Conservation (phyloP, 331 rosid species). For the Prunus yedoensis region DNA sequence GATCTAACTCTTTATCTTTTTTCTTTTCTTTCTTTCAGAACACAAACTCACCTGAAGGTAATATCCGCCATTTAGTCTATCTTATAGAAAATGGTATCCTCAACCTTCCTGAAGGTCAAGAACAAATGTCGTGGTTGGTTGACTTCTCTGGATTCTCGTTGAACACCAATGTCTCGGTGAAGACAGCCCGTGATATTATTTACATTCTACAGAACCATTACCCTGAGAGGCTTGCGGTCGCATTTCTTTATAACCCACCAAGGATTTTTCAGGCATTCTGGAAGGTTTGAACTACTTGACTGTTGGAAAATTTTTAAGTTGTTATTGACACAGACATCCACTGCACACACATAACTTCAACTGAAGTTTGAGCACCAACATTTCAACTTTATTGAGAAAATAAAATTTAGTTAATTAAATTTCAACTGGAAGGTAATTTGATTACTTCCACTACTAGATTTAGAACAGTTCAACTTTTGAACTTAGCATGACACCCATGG, state of each 20-base stretch:
- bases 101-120: conserved; percentile 80
- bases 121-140: conserved; percentile 88
- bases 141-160: conserved; percentile 80
- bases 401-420: neutral
- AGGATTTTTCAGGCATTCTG: conserved; percentile 83
- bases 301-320: neutral
- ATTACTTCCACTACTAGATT: neutral
- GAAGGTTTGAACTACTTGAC: conserved; percentile 54
- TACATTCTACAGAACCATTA: conserved; percentile 84
- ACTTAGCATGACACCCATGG: neutral
- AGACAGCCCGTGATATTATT: conserved; percentile 73
- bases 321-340: neutral
- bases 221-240: conserved; percentile 87
- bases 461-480: neutral
- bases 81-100: conserved; percentile 79
- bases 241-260: conserved; percentile 78
- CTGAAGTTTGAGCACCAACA: neutral
- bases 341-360: neutral
- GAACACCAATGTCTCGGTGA: conserved; percentile 48
- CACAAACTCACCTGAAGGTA: conserved; percentile 60
- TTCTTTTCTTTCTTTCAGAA: conserved; percentile 47
- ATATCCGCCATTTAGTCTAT: conserved; percentile 71
- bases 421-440: neutral
- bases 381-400: neutral
- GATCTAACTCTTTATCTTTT: neutral